These are phyloP conservation scores for Gilbertella persicaria DNA, from an alignment of 371 early-diverging fungal genomes.

Conservation along the genomic window DNA sequence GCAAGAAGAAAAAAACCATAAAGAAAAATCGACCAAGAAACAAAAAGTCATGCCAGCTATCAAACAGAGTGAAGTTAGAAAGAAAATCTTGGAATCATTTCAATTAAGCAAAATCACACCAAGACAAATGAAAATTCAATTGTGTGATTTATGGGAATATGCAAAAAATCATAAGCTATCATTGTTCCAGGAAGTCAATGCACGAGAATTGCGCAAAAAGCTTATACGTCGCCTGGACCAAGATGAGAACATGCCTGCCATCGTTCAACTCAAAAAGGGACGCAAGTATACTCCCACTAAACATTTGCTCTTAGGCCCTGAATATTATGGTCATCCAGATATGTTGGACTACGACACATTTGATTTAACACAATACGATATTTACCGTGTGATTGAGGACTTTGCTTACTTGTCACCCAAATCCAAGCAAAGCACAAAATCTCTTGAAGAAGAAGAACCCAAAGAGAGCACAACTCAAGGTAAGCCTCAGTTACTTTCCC, in stretches of 20 bases:
- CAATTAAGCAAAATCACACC: neutral
- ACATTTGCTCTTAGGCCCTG: neutral
- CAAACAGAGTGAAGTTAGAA: neutral
- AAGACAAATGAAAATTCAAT: neutral
- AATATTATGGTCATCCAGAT: neutral
- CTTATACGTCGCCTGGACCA: neutral
- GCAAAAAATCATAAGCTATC: neutral
- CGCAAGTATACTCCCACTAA: neutral
- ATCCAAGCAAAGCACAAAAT: neutral
- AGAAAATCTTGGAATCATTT: neutral
- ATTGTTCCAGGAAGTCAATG: neutral
- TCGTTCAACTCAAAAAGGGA: neutral
- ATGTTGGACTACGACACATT: neutral
- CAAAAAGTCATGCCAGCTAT: no score
- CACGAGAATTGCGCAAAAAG: neutral
- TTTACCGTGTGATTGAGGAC: neutral
- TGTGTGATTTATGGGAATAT: neutral
- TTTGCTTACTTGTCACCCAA: neutral
- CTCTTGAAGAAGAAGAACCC: no score
- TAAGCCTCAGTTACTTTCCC: no score
- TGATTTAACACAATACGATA: neutral
- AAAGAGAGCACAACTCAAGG: no score
- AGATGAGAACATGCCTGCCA: neutral
- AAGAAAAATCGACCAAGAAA: no score
- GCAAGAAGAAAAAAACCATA: neutral